phyloP scores from a whole-genome alignment of 164 flowering plant genomes.

The Kalanchoe fedtschenkoi region DNA sequence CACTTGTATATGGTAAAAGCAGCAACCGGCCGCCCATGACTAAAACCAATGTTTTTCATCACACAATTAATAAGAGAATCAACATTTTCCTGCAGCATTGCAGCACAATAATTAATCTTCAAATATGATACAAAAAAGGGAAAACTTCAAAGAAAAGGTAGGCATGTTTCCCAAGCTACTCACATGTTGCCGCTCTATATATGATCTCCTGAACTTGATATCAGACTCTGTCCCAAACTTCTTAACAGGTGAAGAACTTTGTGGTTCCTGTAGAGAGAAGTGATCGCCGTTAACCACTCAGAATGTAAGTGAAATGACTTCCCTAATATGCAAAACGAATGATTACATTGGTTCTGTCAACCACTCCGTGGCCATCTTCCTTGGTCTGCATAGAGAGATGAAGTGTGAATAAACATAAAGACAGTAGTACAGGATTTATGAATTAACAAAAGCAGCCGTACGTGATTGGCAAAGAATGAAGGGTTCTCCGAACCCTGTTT shows the following conservation, averaged over 20 bases:
- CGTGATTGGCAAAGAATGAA: conserved; percentile 28
- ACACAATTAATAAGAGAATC: conserved; percentile 88
- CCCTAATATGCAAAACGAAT: not conserved
- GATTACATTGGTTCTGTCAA: conserved; percentile 28
- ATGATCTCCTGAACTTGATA: conserved; percentile 47
- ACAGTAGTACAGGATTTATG: not conserved
- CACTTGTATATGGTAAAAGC: conserved; percentile 54
- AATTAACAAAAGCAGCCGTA: not conserved
- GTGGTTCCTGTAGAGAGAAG: conserved; percentile 50
- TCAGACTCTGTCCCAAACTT: conserved; percentile 41
- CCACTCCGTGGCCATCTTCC: conserved; percentile 63
- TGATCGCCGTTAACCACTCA: not conserved
- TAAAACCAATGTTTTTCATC: conserved; percentile 65
- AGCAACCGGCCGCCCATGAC: conserved; percentile 55
- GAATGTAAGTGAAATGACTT: not conserved
- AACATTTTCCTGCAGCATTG: conserved; percentile 60
- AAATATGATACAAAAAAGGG: not conserved
- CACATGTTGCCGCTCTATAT: conserved; percentile 78
- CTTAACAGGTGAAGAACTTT: conserved; percentile 38
- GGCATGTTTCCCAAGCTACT: conserved; percentile 11
- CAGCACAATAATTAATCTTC: not conserved
- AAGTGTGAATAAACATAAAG: not conserved
- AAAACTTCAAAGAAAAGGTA: not conserved
- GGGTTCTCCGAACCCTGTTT: conserved; percentile 39
- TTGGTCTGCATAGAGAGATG: conserved; percentile 34